Evolutionary conservation across 345 rosid genomes (phyloP).

Genomic region (Acer yangbiense): DNA sequence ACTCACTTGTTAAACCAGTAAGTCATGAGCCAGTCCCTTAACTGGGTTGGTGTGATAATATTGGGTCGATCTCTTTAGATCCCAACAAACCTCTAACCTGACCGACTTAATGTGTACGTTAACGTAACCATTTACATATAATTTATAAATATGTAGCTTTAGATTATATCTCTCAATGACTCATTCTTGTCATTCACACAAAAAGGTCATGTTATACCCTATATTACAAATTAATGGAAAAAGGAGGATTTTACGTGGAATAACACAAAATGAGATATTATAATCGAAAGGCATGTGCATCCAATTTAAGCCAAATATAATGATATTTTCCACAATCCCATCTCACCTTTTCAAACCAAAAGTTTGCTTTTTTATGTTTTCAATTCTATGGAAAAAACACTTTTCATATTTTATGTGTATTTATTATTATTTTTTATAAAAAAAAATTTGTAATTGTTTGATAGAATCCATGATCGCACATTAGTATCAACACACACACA

Average conservation of each 20-base stretch:
- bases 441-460: not conserved
- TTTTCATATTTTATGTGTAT: constrained; percentile 17
- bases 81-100: too few relatives aligned
- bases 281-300: constrained; percentile 57
- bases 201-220: constrained; percentile 41
- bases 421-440: not conserved
- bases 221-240: constrained; percentile 14
- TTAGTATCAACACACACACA: constrained; percentile 2
- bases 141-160: not conserved
- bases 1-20: too few relatives aligned
- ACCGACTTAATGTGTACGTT: too few relatives aligned
- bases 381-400: constrained; percentile 8
- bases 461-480: constrained; percentile 21
- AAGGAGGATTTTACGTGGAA: constrained; percentile 32
- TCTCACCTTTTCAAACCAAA: constrained; percentile 36
- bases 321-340: constrained; percentile 43
- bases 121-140: too few relatives aligned
- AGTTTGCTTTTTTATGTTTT: constrained; percentile 22
- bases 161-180: not conserved
- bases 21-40: too few relatives aligned
- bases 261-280: constrained; percentile 37
- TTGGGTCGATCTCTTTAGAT: too few relatives aligned
- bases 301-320: constrained; percentile 42
- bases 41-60: too few relatives aligned
- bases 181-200: not conserved